phyloP scores from a whole-genome alignment of 2,329 filamentous ascomycete species.

The Geosmithia flava region DNA sequence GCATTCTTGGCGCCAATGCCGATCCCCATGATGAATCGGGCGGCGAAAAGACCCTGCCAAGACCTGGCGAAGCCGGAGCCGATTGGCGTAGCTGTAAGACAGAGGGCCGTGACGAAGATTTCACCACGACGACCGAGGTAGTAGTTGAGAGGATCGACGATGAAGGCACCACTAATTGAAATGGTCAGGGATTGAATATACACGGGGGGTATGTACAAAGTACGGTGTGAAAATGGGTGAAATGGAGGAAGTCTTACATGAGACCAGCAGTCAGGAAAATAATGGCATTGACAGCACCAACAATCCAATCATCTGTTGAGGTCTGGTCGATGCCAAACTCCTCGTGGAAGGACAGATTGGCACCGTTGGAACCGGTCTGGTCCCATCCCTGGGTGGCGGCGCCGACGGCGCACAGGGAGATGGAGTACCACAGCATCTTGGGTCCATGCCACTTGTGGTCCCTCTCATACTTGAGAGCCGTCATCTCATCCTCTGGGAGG shows the following conservation, averaged over 20 bases:
- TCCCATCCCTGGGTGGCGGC: conserved; percentile 51
- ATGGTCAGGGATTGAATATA: not conserved
- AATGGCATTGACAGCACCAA: conserved; percentile 15
- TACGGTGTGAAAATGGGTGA: too few species aligned
- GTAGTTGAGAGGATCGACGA: conserved; percentile 46
- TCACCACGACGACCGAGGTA: conserved; percentile 54
- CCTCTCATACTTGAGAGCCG: conserved; percentile 25
- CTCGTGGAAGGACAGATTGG: conserved; percentile 44
- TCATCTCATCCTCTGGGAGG: conserved; percentile 18
- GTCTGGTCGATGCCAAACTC: conserved; percentile 17
- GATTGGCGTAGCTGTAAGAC: conserved; percentile 36
- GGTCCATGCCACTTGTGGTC: conserved; percentile 45
- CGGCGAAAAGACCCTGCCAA: conserved; percentile 54
- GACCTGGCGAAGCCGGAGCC: conserved; percentile 47
- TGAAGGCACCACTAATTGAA: conserved; percentile 11
- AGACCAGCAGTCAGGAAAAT: conserved; percentile 35
- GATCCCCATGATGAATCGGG: conserved; percentile 55
- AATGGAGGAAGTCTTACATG: conserved; percentile 34
- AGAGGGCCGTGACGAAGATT: conserved; percentile 48
- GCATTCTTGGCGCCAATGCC: conserved; percentile 54
- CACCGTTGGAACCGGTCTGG: conserved; percentile 47
- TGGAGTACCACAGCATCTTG: conserved; percentile 22
- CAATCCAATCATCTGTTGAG: conserved; percentile 29
- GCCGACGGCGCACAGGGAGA: conserved; percentile 39
- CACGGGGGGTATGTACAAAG: too few species aligned